Evolutionary conservation across 2,329 filamentous ascomycete species (phyloP), one percentile per base, ranked within the genome.

Genomic region (Colletotrichum camelliae): DNA sequence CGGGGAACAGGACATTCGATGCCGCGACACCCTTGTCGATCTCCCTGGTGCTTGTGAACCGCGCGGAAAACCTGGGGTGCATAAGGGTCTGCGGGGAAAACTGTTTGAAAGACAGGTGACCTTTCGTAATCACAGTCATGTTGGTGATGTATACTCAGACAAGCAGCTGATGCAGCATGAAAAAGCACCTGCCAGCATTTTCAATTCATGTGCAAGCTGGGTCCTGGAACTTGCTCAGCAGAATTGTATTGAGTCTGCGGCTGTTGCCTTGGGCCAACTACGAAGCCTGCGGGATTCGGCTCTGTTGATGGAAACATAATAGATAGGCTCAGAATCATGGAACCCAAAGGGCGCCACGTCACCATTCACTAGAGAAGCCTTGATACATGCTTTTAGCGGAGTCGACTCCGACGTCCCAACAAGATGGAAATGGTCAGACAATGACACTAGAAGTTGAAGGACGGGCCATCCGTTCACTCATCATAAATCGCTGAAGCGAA

Each of bases 211-310:
- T 18, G 3, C 0, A 52, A 52, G n/a, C 0, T 52, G 43, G 43
- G 10, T 0, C 1, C 43, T 52, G 43, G 1, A 52, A 0, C 1
- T 21, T 7, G n/a, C 10, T 21, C n/a, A 0, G n/a, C n/a, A 21
- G 43, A 0, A 52, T n/a, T 0, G n/a, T n/a, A n/a, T 21, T 0
- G 10, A 6, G 0, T 52, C 0, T 21, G 43, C 43, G 10, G 43
- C 0, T 1, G 43, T 48, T 21, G 43, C 18, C 1, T 7, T 52
- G n/a, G n/a, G n/a, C n/a, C 43, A 48, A 4, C n/a, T 0, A 13
- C 0, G 6, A n/a, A 48, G 0, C 13, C 43, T 48, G n/a, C 5
- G 43, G 1, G 10, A 7, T 52, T 52, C 43, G 43, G 43, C n/a
- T 52, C n/a, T 13, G 4, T 52, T 21, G n/a, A 21, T 21, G n/a